phyloP scores from a whole-genome alignment of 2,329 filamentous ascomycete species.

The Beauveria australis region DNA sequence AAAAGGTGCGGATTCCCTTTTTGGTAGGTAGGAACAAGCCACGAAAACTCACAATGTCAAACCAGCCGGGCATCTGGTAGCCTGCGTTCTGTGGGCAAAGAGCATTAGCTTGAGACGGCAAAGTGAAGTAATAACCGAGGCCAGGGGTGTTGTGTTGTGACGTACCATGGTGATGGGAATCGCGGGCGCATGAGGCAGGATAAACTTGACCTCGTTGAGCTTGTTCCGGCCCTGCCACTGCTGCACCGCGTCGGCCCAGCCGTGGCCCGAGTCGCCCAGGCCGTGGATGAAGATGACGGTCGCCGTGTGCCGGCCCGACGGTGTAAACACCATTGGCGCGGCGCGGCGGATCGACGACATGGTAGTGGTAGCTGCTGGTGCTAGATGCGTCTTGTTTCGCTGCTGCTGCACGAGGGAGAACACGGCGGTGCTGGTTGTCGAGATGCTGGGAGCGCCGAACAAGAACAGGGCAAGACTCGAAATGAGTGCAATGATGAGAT shows the following conservation, averaged over 20 bases:
- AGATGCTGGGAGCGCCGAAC: background rate
- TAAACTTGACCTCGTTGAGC: slow-evolving; percentile 85
- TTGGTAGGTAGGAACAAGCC: background rate
- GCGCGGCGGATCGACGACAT: slow-evolving; percentile 23
- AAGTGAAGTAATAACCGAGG: too few species aligned
- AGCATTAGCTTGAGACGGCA: too few species aligned
- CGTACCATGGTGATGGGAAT: slow-evolving; percentile 68
- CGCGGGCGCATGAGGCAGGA: slow-evolving; percentile 81
- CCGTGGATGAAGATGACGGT: slow-evolving; percentile 94
- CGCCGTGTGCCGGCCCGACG: slow-evolving; percentile 76
- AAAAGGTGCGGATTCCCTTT: background rate
- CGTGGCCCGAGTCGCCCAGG: slow-evolving; percentile 72
- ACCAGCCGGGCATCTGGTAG: slow-evolving; percentile 80
- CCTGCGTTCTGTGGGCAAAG: slow-evolving; percentile 53
- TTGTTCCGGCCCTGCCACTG: slow-evolving; percentile 74
- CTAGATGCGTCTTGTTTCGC: background rate
- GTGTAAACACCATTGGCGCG: slow-evolving; percentile 63
- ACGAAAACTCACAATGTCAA: slow-evolving; percentile 55
- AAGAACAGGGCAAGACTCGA: background rate
- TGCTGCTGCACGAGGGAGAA: background rate
- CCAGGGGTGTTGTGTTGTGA: background rate
- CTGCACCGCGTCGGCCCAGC: slow-evolving; percentile 76
- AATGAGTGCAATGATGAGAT: background rate
- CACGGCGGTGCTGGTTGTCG: background rate
- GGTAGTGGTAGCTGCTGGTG: background rate